Conservation (phyloP, 169 alveolate species). For the Plasmodium ovale region DNA sequence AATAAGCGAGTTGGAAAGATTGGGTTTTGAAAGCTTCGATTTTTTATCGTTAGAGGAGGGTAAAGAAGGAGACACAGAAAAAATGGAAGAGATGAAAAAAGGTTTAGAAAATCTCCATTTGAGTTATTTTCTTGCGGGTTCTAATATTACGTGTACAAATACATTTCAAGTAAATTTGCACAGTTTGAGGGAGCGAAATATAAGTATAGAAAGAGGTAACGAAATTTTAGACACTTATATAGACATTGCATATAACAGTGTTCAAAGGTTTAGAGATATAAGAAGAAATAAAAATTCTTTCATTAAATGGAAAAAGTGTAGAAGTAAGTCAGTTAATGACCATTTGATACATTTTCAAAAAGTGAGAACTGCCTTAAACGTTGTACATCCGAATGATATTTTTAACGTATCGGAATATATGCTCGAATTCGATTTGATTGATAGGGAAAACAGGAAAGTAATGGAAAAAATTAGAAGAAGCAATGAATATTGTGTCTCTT, state of each 20-base stretch:
- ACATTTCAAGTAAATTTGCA: conserved; percentile 57
- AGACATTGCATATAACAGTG: conserved; percentile 46
- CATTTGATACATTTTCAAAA: conserved; percentile 27
- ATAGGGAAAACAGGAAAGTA: background rate
- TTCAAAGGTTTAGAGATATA: conserved; percentile 22
- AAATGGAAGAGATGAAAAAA: conserved; percentile 13
- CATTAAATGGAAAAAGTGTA: background rate
- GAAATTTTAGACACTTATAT: conserved; percentile 36
- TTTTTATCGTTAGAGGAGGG: conserved; percentile 19
- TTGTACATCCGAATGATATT: conserved; percentile 15
- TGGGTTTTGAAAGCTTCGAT: conserved; percentile 22
- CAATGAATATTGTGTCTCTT: conserved; percentile 5
- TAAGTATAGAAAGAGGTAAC: conserved; percentile 43
- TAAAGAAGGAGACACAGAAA: background rate
- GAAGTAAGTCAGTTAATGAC: conserved; percentile 11
- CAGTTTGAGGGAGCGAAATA: conserved; percentile 26
- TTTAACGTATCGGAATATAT: conserved; percentile 12
- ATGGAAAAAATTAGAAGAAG: background rate
- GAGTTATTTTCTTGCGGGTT: conserved; percentile 46
- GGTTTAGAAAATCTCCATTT: conserved; percentile 37
- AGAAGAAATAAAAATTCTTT: background rate
- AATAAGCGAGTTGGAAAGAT: conserved; percentile 38
- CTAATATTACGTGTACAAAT: conserved; percentile 36
- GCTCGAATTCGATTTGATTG: background rate
- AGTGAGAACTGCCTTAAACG: conserved; percentile 2